Evolutionary conservation across 2,329 filamentous ascomycete species (phyloP).

Genomic region (Ophiocordyceps camponoti-floridani): DNA sequence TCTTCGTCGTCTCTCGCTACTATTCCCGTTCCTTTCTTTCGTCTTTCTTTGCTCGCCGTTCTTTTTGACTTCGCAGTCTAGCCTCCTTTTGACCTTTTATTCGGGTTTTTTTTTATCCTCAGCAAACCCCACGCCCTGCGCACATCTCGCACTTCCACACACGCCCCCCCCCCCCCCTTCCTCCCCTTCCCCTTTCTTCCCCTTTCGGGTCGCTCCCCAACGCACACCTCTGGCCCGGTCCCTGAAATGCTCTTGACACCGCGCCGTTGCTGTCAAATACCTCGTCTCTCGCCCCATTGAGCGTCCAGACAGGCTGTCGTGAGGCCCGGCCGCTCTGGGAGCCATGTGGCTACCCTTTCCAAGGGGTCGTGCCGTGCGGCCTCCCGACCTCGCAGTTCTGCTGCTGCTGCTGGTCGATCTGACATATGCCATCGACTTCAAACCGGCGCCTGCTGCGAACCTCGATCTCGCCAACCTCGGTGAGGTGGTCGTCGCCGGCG

Average conservation of each 20-base stretch:
- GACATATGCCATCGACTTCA: conserved; percentile 37
- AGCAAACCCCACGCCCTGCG: not conserved
- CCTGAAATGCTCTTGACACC: conserved; percentile 1
- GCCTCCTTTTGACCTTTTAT: not conserved
- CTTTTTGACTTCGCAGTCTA: not conserved
- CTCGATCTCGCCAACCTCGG: conserved; percentile 67
- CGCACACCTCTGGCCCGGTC: not conserved
- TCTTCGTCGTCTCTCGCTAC: not conserved
- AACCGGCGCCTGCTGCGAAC: conserved; percentile 45
- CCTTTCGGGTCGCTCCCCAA: not conserved
- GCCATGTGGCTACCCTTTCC: conserved; percentile 30
- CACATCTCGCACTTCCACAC: not conserved
- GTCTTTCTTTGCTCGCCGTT: not conserved
- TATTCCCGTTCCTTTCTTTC: not conserved
- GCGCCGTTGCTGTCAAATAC: conserved; percentile 1
- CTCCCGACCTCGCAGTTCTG: conserved; percentile 7
- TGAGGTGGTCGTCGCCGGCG: conserved; percentile 67
- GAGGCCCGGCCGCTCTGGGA: conserved; percentile 6
- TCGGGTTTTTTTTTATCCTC: not conserved
- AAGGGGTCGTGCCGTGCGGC: conserved; percentile 22
- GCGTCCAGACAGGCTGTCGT: not conserved
- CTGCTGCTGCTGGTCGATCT: conserved; percentile 22
- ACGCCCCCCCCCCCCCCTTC: not conserved
- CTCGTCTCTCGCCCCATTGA: not conserved
- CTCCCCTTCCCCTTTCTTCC: not conserved